phyloP scores from a whole-genome alignment of 768 basidiomycete genomes.

The Termitomyces sp. region DNA sequence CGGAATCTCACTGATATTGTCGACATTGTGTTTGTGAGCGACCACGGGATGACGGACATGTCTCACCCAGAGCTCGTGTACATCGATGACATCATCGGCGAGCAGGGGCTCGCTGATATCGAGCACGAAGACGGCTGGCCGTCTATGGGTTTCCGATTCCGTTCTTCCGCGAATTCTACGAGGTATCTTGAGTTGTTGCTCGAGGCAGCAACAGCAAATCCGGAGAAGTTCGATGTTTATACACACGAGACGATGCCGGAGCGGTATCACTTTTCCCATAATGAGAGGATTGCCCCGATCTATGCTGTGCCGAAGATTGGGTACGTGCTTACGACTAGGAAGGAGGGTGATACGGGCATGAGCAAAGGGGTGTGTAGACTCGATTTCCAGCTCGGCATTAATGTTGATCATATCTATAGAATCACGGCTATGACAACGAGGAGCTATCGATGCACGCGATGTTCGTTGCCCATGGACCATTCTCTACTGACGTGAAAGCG shows the following conservation, averaged over 20 bases:
- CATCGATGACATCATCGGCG: conserved; percentile 77
- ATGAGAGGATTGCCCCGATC: conserved; percentile 81
- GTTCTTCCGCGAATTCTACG: conserved; percentile 48
- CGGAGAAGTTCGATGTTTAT: conserved; percentile 74
- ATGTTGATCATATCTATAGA: conserved; percentile 36
- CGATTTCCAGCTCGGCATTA: neutral
- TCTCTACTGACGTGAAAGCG: conserved; percentile 65
- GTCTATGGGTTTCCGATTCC: conserved; percentile 80
- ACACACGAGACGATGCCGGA: conserved; percentile 80
- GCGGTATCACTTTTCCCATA: conserved; percentile 70
- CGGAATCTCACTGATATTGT: conserved; percentile 82
- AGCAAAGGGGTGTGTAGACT: conserved; percentile 67
- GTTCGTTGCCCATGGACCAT: conserved; percentile 91
- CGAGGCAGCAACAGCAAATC: conserved; percentile 46
- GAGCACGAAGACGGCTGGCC: conserved; percentile 90
- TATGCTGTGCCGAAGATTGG: conserved; percentile 82
- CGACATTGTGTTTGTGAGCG: conserved; percentile 86
- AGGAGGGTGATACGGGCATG: conserved; percentile 58
- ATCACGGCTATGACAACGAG: conserved; percentile 87
- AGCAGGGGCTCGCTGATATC: conserved; percentile 55
- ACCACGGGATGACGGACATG: conserved; percentile 94
- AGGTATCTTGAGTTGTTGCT: conserved; percentile 53
- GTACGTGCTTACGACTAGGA: conserved; percentile 69
- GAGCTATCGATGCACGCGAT: conserved; percentile 80
- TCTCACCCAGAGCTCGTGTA: conserved; percentile 70